Evolutionary conservation across 345 rosid species (phyloP).

Genomic region (Eucalyptus coolabah): DNA sequence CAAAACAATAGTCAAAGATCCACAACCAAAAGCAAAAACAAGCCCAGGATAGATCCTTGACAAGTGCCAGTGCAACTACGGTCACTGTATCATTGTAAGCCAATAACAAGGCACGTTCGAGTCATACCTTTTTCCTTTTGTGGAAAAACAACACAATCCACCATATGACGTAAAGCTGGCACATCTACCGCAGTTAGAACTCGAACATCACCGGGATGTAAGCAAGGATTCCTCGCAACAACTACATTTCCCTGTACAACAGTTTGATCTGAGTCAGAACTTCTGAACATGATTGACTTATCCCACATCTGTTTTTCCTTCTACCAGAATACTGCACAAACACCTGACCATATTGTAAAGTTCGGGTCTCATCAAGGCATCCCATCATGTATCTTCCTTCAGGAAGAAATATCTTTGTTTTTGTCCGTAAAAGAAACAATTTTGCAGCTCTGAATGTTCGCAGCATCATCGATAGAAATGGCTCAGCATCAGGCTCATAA

Average conservation of each 20-base stretch:
- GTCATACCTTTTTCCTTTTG: slow-evolving; percentile 48
- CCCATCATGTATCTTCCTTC: slow-evolving; percentile 87
- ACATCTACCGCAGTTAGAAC: slow-evolving; percentile 38
- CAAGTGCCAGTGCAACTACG: neutral
- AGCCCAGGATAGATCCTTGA: neutral
- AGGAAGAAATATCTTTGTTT: slow-evolving; percentile 42
- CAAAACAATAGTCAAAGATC: neutral
- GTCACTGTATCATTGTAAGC: neutral
- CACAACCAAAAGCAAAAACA: neutral
- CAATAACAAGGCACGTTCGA: neutral
- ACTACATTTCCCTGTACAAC: slow-evolving; percentile 21
- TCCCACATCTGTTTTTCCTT: neutral
- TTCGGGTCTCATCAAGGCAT: slow-evolving; percentile 72
- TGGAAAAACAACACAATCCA: slow-evolving; percentile 66
- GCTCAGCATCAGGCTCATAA: slow-evolving; percentile 63
- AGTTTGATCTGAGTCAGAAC: neutral
- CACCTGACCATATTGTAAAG: slow-evolving; percentile 66
- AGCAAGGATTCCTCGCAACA: slow-evolving; percentile 62
- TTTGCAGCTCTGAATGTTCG: slow-evolving; percentile 67
- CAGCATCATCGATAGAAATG: slow-evolving; percentile 88
- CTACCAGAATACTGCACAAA: slow-evolving; percentile 39
- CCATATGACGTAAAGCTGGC: slow-evolving; percentile 49
- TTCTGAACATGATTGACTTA: neutral
- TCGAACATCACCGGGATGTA: slow-evolving; percentile 67
- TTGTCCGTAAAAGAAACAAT: slow-evolving; percentile 54